Evolutionary conservation across 2,329 filamentous ascomycete species (phyloP), one percentile per base, ranked within the genome.

Genomic region (Onygena corvina): DNA sequence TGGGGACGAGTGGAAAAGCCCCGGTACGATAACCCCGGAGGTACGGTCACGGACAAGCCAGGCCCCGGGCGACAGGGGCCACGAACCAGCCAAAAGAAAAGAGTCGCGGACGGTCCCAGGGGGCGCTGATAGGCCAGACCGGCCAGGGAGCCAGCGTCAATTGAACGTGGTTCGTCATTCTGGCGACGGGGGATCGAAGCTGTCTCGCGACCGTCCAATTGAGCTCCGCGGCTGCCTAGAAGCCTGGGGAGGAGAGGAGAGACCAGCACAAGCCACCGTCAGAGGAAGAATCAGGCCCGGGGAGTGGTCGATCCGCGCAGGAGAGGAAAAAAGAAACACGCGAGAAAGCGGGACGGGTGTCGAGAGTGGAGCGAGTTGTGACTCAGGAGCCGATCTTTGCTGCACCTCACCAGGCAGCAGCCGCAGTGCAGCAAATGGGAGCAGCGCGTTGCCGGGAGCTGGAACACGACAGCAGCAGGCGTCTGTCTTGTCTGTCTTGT

Each of bases 111-210:
- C 36, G 36, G 36, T 42, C 36, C 25, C 27, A 23, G 18, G 27
- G 21, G 36, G 36, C 27, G 36, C 7, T 42, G 36, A 42, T 42
- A 42, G 36, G 36, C 21, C 20, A 14, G 12, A n/a, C 36, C 27
- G 16, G 36, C 27, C 36, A 42, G 36, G 14, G 36, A 42, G 36
- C 25, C 36, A 42, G 36, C 36, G 21, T 42, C 36, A 42, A 42
- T 42, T 42, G 36, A 42, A 42, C 36, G 36, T 42, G 36, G 36
- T 42, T 42, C 36, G 21, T 25, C 36, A 25, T 21, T 42, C 21
- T 42, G 36, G 21, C 36, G 21, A 14, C 36, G 25, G 27, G n/a
- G 36, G 36, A 42, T 42, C 36, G 21, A 42, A 42, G 36, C 36
- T 42, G 36, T 42, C 27, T 42, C 36, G 36, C 21, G 21, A 5